Evolutionary conservation across 495 filamentous ascomycete species (phyloP).

Genomic region (Trichoderma reesei): DNA sequence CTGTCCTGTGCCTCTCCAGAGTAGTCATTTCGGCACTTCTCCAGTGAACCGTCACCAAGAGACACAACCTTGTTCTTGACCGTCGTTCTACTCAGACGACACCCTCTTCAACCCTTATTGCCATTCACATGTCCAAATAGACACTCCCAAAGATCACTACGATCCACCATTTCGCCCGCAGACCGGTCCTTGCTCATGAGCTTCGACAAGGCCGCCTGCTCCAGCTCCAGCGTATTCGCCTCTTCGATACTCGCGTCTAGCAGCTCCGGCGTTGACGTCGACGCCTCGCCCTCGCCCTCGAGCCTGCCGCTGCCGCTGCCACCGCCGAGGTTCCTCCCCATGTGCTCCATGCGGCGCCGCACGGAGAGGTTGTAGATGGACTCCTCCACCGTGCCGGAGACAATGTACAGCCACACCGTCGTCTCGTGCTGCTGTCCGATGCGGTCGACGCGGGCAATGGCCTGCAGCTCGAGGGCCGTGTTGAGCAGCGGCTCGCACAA

Average conservation of each 20-base stretch:
- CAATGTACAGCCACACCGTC: slow-evolving; percentile 90
- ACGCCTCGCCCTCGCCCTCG: slow-evolving; percentile 24
- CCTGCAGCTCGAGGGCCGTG: slow-evolving; percentile 85
- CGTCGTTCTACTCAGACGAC: background rate
- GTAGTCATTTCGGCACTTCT: too few species aligned
- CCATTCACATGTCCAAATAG: slow-evolving; percentile 54
- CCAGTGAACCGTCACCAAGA: too few species aligned
- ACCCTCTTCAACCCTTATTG: slow-evolving; percentile 13
- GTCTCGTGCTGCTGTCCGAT: slow-evolving; percentile 84
- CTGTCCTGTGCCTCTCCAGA: too few species aligned
- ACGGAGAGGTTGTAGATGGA: slow-evolving; percentile 82
- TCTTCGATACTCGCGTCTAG: slow-evolving; percentile 57
- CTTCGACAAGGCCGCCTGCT: slow-evolving; percentile 54
- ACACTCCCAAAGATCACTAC: slow-evolving; percentile 82
- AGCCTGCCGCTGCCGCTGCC: too few species aligned
- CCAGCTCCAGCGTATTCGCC: slow-evolving; percentile 74
- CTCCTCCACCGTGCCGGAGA: slow-evolving; percentile 81
- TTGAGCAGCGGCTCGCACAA: slow-evolving; percentile 90
- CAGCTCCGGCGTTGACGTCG: slow-evolving; percentile 21
- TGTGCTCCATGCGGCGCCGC: slow-evolving; percentile 62
- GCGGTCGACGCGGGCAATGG: slow-evolving; percentile 85
- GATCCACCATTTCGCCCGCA: slow-evolving; percentile 71
- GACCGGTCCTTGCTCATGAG: slow-evolving; percentile 58
- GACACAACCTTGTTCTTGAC: too few species aligned
- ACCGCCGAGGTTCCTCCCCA: slow-evolving; percentile 34